Evolutionary conservation across 2,329 filamentous ascomycete genomes (phyloP).

Genomic region (Oidium heveae): DNA sequence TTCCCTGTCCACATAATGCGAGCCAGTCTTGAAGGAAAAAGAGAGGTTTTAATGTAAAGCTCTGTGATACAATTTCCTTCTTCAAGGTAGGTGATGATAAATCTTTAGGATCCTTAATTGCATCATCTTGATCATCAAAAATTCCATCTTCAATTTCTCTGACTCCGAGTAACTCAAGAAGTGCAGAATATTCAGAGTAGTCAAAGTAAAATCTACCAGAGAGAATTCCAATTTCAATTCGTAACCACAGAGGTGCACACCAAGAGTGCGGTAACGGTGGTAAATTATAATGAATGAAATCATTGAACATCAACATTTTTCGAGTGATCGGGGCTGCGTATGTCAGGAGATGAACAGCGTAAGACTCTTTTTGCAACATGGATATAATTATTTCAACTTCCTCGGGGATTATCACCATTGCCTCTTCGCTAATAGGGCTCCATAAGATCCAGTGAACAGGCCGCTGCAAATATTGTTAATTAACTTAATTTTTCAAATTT

Average conservation of each 20-base stretch:
- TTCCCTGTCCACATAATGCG: slow-evolving; percentile 24
- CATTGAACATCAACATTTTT: slow-evolving; percentile 32
- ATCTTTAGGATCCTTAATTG: neutral
- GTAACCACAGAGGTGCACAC: slow-evolving; percentile 25
- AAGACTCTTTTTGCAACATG: slow-evolving; percentile 12
- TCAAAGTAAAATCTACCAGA: slow-evolving; percentile 34
- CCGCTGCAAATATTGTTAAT: slow-evolving; percentile 11
- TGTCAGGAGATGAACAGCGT: slow-evolving; percentile 21
- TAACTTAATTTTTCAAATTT: neutral
- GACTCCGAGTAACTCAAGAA: slow-evolving; percentile 12
- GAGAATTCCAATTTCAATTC: slow-evolving; percentile 31
- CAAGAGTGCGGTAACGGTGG: slow-evolving; percentile 20
- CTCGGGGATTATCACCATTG: slow-evolving; percentile 33
- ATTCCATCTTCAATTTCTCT: neutral
- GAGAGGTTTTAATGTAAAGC: slow-evolving; percentile 16
- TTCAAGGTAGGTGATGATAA: neutral
- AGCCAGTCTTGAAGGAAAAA: slow-evolving; percentile 32
- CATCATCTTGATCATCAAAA: slow-evolving; percentile 1
- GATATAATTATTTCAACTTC: slow-evolving; percentile 32
- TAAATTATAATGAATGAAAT: slow-evolving; percentile 24
- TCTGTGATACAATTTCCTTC: neutral
- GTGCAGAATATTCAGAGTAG: slow-evolving; percentile 18
- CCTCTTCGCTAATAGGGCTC: slow-evolving; percentile 21
- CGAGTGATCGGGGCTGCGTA: slow-evolving; percentile 35
- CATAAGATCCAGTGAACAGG: slow-evolving; percentile 37